Conservation (phyloP, 2,329 filamentous ascomycete genomes). For the Penicillium sp. region DNA sequence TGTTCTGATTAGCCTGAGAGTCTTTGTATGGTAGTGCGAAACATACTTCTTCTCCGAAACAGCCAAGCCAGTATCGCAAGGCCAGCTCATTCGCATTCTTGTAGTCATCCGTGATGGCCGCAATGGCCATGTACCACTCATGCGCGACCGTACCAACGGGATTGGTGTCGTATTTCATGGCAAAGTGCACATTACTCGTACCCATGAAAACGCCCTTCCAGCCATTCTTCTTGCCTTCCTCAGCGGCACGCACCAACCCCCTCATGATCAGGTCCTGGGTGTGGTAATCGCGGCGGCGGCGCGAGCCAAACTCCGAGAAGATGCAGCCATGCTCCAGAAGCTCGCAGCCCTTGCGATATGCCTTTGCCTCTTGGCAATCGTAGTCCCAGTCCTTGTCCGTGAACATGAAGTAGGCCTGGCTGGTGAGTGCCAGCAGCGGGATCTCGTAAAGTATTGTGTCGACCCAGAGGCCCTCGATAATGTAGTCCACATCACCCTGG, state of each 20-base stretch:
- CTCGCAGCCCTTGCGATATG: conserved; percentile 71
- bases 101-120: conserved; percentile 84
- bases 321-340: conserved; percentile 78
- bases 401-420: conserved; percentile 96
- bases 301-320: conserved; percentile 90
- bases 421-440: conserved; percentile 82
- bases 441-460: conserved; percentile 98
- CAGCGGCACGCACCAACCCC: conserved; percentile 73
- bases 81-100: conserved; percentile 76
- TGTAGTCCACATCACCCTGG: conserved; percentile 69
- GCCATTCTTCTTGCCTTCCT: conserved; percentile 62
- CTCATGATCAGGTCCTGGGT: conserved; percentile 89
- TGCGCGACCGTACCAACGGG: conserved; percentile 90
- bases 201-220: conserved; percentile 72
- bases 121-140: conserved; percentile 99
- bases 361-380: conserved; percentile 77
- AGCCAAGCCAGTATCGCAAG: conserved; percentile 81
- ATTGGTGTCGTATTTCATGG: conserved; percentile 80
- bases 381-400: conserved; percentile 91
- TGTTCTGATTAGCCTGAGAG: conserved; percentile 18
- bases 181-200: conserved; percentile 94
- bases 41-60: conserved; percentile 71
- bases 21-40: not conserved
- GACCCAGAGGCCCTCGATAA: conserved; percentile 78
- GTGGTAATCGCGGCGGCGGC: conserved; percentile 85